phyloP scores from a whole-genome alignment of 179 eudicot genomes.

The Spinacia oleracea region DNA sequence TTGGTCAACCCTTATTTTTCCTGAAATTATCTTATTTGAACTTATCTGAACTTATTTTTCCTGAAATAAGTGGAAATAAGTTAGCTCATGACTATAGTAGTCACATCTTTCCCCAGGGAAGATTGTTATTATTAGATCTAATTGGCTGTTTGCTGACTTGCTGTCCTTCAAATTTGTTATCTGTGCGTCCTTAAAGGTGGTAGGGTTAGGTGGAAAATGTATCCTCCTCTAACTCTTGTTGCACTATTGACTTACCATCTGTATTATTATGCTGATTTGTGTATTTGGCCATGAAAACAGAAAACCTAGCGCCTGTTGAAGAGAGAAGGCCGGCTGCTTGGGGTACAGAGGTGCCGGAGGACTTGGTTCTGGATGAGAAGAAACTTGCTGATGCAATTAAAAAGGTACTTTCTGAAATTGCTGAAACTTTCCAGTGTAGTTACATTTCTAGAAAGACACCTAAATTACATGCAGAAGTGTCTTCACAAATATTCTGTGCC shows the following conservation, averaged over 20 bases:
- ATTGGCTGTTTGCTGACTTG: not conserved
- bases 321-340: slow-evolving; percentile 75
- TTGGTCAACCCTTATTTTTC: too few species aligned
- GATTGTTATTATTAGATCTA: not conserved
- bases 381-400: slow-evolving; percentile 72
- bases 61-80: too few species aligned
- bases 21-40: too few species aligned
- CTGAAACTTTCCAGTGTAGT: not conserved
- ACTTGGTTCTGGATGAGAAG: slow-evolving; percentile 72
- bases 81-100: not conserved
- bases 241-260: not conserved
- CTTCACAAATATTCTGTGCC: not conserved
- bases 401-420: slow-evolving; percentile 18
- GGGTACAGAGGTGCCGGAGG: slow-evolving; percentile 91
- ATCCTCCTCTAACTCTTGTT: not conserved
- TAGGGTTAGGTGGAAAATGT: not conserved
- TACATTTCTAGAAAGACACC: not conserved
- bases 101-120: not conserved
- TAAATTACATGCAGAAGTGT: not conserved
- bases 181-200: not conserved
- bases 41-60: too few species aligned
- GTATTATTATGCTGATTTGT: not conserved
- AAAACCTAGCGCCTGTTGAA: slow-evolving; percentile 49
- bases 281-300: slow-evolving; percentile 34
- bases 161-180: not conserved